Evolutionary conservation across 208 protist species (phyloP).

Genomic region (Tritrichomonas musculus): DNA sequence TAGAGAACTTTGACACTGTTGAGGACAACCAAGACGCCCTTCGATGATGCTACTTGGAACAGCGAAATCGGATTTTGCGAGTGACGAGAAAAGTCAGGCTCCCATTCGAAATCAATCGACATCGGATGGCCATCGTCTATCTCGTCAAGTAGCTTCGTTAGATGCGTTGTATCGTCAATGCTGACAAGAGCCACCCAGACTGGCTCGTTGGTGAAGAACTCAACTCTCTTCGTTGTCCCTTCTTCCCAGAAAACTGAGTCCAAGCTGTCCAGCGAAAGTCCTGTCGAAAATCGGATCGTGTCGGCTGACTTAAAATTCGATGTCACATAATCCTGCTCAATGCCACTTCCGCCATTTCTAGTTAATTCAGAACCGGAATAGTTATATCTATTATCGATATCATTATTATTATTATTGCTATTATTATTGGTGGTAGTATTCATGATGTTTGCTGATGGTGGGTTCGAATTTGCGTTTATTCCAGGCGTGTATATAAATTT

Average conservation of each 20-base stretch:
- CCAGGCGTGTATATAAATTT: no score
- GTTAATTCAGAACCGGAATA: no score
- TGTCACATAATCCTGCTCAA: no score
- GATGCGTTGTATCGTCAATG: background rate
- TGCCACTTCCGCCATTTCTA: no score
- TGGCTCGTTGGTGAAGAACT: background rate
- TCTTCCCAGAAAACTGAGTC: background rate
- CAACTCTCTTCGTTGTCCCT: background rate
- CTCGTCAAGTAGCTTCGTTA: background rate
- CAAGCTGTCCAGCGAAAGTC: background rate
- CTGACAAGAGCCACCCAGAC: background rate
- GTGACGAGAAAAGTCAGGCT: background rate
- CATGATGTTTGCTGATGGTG: no score
- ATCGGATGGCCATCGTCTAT: background rate
- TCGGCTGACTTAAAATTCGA: no score
- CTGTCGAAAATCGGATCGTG: no score
- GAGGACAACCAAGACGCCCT: background rate
- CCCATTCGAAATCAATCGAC: slow-evolving; percentile 12
- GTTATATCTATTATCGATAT: no score
- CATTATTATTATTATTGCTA: no score
- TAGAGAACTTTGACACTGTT: no score
- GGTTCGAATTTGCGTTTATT: no score
- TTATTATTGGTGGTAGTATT: no score
- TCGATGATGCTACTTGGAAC: background rate
- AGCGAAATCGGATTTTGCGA: background rate